These are phyloP conservation scores for Fermentozyma sake DNA, from an alignment of 1,139 yeast species.

Conservation along the genomic window DNA sequence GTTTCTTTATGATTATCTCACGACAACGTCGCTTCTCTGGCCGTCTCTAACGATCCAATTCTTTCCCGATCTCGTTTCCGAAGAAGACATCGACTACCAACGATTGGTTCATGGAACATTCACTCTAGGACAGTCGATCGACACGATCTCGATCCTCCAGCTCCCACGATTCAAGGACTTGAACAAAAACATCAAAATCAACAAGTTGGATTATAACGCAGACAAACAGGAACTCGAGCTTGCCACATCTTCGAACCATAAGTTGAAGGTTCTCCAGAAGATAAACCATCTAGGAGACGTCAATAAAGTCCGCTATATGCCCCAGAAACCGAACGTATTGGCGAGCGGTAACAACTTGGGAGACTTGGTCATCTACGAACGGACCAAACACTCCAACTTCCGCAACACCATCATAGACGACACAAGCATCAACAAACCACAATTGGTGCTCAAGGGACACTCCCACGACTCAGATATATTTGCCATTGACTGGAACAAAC, in stretches of 20 bases:
- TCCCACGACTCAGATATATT: constrained; percentile 25
- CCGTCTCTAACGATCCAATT: constrained; percentile 53
- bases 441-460: constrained; percentile 18
- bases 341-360: constrained; percentile 42
- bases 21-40: constrained; percentile 50
- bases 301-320: constrained; percentile 36
- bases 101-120: constrained; percentile 39
- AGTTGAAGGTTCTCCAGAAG: constrained; percentile 31
- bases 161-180: constrained; percentile 31
- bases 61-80: constrained; percentile 41
- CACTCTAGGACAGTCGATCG: constrained; percentile 41
- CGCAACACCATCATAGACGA: constrained; percentile 15
- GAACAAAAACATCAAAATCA: constrained; percentile 26
- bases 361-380: constrained; percentile 41
- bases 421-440: constrained; percentile 27
- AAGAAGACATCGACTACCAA: constrained; percentile 15
- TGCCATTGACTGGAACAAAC: constrained; percentile 44
- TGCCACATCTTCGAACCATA: constrained; percentile 21
- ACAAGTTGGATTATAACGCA: constrained; percentile 31
- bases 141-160: constrained; percentile 36
- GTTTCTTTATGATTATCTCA: constrained; percentile 44
- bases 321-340: constrained; percentile 41
- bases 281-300: constrained; percentile 45
- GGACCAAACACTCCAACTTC: constrained; percentile 50
- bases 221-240: constrained; percentile 43